A percentile compares a stretch with the other conserved stretches of the same genome.
These are phyloP conservation scores for Xylaria venustula DNA, from an alignment of 495 filamentous ascomycete species.

Conservation along the genomic window DNA sequence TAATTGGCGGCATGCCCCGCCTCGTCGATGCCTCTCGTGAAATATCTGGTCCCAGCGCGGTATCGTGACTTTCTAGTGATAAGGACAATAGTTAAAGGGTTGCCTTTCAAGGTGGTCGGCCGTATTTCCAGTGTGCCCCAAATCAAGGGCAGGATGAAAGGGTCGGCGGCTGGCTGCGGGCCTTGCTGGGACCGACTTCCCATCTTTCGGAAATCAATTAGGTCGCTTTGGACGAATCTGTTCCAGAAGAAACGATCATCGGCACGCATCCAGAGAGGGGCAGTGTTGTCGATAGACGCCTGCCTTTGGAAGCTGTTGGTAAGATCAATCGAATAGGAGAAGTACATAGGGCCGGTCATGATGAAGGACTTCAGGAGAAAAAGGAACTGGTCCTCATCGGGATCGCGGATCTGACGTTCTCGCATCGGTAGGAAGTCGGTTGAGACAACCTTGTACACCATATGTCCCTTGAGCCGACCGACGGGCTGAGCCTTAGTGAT, in stretches of 20 bases:
- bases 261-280: constrained; percentile 85
- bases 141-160: constrained; percentile 92
- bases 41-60: constrained; percentile 87
- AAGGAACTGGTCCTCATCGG: constrained; percentile 90
- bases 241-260: constrained; percentile 99
- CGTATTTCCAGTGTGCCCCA: constrained; percentile 91
- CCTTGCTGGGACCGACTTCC: constrained; percentile 56
- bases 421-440: constrained; percentile 94
- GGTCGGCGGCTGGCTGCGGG: constrained; percentile 75
- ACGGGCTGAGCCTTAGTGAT: constrained; percentile 93
- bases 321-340: constrained; percentile 92
- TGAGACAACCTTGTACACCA: constrained; percentile 85
- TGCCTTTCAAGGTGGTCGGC: constrained; percentile 75
- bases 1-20: constrained; percentile 93
- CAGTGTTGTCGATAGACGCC: constrained; percentile 61
- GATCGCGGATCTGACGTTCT: constrained; percentile 85
- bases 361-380: constrained; percentile 73
- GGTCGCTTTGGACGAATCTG: constrained; percentile 81
- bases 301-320: constrained; percentile 96
- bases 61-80: constrained; percentile 86
- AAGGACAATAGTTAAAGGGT: constrained; percentile 77
- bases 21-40: constrained; percentile 90
- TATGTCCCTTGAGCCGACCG: constrained; percentile 86
- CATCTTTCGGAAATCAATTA: constrained; percentile 75
- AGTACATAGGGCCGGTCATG: constrained; percentile 88